phyloP scores from a whole-genome alignment of 768 basidiomycete genomes.

The Mycena sanguinolenta region DNA sequence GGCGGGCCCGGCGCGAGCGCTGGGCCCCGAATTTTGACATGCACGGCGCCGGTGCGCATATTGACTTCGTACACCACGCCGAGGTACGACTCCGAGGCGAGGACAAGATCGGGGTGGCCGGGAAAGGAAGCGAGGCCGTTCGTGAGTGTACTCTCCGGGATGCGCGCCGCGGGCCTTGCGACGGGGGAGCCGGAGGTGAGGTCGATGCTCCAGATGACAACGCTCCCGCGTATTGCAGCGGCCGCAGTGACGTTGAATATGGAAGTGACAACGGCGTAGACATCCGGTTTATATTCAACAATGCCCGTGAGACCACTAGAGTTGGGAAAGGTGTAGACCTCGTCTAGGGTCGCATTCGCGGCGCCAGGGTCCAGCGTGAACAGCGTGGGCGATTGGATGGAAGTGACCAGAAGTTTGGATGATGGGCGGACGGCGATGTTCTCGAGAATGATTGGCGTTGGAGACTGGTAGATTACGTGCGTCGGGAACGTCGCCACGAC shows the following conservation, averaged over 20 bases:
- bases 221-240: neutral
- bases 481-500: too few relatives aligned
- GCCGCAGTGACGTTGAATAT: neutral
- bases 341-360: constrained; percentile 2
- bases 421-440: constrained; percentile 24
- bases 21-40: neutral
- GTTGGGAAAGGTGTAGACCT: constrained; percentile 18
- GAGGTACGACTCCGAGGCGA: neutral
- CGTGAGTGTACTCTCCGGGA: neutral
- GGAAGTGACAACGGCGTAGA: constrained; percentile 9
- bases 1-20: neutral
- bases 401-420: constrained; percentile 12
- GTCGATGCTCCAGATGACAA: neutral
- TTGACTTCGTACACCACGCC: neutral
- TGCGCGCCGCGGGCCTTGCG: neutral
- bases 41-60: neutral
- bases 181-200: neutral
- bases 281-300: neutral
- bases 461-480: neutral
- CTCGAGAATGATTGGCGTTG: constrained; percentile 1
- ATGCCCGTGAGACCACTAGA: constrained; percentile 14
- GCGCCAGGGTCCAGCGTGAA: neutral
- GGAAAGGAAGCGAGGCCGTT: neutral
- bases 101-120: neutral
- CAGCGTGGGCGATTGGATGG: constrained; percentile 14